Base-by-base conservation (phyloP, 768 basidiomycete genomes). In the Leucogyrophana mollusca region DNA sequence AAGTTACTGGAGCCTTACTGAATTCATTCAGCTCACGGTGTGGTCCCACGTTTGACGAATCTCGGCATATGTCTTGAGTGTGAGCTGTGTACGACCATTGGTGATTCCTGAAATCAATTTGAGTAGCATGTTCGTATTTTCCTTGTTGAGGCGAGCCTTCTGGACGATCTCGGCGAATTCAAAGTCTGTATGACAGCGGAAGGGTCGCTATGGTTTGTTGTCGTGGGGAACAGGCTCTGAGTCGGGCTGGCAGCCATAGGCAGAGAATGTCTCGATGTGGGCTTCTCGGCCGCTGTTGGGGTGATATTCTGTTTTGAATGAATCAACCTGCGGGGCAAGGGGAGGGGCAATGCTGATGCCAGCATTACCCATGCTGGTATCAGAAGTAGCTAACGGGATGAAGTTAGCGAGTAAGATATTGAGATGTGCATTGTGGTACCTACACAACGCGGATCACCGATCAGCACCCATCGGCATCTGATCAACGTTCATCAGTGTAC, bases 271-370 rank as follows among this genome's bases (percentile, higher is more conserved):
- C n/a, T 50, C 18, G 1, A 46, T 2, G 7, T 13, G 1, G 5
- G 33, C 14, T 7, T 20, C 10, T 13, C 13, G 25, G 6, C 34
- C 17, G 4, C 37, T 41, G 18, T 46, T 46, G 1, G 40, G 39
- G 33, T 50, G 49, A 22, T 46, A 50, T 10, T 50, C 21, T 0
- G 45, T 50, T 33, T 50, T 46, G 27, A 50, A 54, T 9, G 51
- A 40, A 24, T 48, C 40, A 9, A 25, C 33, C 9, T 10, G 27
- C 27, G 27, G 27, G 6, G 27, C 27, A 7, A 13, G 6, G 27
- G 27, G 7, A 7, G 27, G 27, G 6, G 27, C 27, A 13, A 7
- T 13, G 27, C 9, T 4, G 32, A 11, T 11, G 13, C 14, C 18
- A 10, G 11, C 14, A 21, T 32, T 36, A 7, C 14, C 7, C 16